A percentile compares a stretch with the other conserved stretches of the same genome.
Conservation (phyloP, 106 monocot species). For the Gastrodia elata region DNA sequence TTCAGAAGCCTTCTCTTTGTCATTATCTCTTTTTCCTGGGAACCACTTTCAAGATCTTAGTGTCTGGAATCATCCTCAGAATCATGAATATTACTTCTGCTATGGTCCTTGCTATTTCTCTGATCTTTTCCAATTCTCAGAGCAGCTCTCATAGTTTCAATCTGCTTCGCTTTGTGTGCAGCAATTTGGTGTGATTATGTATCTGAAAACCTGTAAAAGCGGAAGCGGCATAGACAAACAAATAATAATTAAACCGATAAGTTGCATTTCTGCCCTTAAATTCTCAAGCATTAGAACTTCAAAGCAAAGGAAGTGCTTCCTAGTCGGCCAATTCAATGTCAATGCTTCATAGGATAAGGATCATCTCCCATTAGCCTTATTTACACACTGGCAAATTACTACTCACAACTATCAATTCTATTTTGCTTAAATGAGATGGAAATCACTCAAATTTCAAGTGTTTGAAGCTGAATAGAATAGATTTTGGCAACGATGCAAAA, state of each 20-base stretch:
- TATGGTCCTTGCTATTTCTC: conserved; percentile 13
- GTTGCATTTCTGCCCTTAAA: not conserved
- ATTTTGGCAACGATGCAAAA: too few relatives aligned
- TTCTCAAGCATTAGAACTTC: not conserved
- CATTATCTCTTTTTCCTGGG: conserved; percentile 6
- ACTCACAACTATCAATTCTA: not conserved
- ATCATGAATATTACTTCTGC: conserved; percentile 7
- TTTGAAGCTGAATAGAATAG: too few relatives aligned
- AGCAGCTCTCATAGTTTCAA: conserved; percentile 67
- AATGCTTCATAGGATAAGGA: not conserved
- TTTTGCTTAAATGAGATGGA: not conserved
- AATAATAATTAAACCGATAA: not conserved
- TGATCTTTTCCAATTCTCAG: conserved; percentile 33
- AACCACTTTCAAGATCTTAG: conserved; percentile 33
- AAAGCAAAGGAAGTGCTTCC: conserved; percentile 6
- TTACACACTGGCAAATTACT: not conserved
- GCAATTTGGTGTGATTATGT: conserved; percentile 83
- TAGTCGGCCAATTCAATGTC: not conserved
- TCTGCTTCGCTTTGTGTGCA: conserved; percentile 80
- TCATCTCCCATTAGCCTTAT: not conserved
- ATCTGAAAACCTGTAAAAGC: conserved; percentile 43
- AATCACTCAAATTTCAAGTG: not conserved
- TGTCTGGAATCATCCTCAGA: conserved; percentile 16
- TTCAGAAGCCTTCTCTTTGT: conserved; percentile 6
- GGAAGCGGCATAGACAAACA: not conserved